Evolutionary conservation across 176 grass and related monocot species (phyloP).

Genomic region (Aegilops umbellulata): DNA sequence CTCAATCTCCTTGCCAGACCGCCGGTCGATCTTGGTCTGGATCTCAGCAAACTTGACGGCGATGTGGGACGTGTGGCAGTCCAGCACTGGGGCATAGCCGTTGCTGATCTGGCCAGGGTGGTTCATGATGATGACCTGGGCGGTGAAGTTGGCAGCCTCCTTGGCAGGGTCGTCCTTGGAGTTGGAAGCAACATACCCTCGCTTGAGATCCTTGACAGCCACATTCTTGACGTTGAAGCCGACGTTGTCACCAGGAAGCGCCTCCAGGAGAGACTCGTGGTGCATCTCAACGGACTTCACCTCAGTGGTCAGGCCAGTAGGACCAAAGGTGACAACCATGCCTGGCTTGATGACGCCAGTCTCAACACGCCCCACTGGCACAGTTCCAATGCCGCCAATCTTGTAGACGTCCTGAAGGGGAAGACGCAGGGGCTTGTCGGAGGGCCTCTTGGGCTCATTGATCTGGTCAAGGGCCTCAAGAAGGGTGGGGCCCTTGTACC

Average conservation of each 20-base stretch:
- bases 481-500: conserved; percentile 88
- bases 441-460: conserved; percentile 68
- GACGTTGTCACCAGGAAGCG: conserved; percentile 58
- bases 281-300: conserved; percentile 85
- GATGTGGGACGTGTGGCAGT: conserved; percentile 71
- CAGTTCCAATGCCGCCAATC: conserved; percentile 81
- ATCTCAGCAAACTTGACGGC: conserved; percentile 73
- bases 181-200: conserved; percentile 67
- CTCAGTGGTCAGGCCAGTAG: conserved; percentile 65
- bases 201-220: conserved; percentile 73
- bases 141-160: conserved; percentile 59
- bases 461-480: conserved; percentile 69
- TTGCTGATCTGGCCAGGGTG: conserved; percentile 71
- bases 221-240: conserved; percentile 83
- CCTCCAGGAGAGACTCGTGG: conserved; percentile 60
- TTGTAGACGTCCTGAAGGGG: conserved; percentile 85
- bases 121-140: conserved; percentile 86
- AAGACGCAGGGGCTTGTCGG: conserved; percentile 85
- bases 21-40: conserved; percentile 64
- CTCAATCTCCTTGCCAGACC: conserved; percentile 67
- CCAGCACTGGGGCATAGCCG: conserved; percentile 59
- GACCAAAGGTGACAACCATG: conserved; percentile 66
- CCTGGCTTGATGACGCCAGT: conserved; percentile 61
- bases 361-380: conserved; percentile 67
- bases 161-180: conserved; percentile 72